Evolutionary conservation across 169 alveolate genomes (phyloP), one percentile per base, ranked within the genome.

Genomic region (Plasmodium reichenowi): DNA sequence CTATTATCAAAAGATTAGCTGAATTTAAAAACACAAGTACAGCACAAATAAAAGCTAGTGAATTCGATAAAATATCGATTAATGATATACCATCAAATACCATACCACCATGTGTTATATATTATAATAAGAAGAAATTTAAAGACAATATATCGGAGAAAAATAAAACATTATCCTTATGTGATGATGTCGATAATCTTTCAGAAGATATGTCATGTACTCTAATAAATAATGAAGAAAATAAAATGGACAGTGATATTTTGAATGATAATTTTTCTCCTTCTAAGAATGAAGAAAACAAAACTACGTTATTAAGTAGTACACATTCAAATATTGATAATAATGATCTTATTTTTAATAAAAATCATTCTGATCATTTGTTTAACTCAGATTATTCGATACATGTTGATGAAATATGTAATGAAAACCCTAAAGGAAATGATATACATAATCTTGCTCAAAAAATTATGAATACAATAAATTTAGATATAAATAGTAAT

Each of bases 1-100:
- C 99, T 9, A 95, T 98, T 38, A 91, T 97, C 89, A 98, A 98
- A 93, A 94, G 99, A 88, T 88, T 98, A 8, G 98, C 98, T 45
- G 99, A 98, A 85, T 98, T 98, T 90, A 97, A 97, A 63, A 94
- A 94, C 12, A 98, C 99, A 0, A 93, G 96, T 54, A 96, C 98
- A 1, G 99, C 99, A 3, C 89, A 94, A 54, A 94, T 98, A 54
- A 97, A 98, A 56, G 95, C 95, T 50, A 97, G 95, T 71, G 98
- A 98, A 74, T 97, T 98, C 89, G 98, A 98, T 70, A 88, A 91
- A 32, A 94, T 97, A 32, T 97, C 97, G 58, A 50, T 95, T 32
- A 94, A 91, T 15, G 93, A 93, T 52, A 93, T 95, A n/a, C 97
- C 97, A n/a, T 89, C 93, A 32, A 83, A 74, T 68, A 85, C 89